phyloP scores from a whole-genome alignment of 768 basidiomycete genomes.

The Hirschioporus abietinus region DNA sequence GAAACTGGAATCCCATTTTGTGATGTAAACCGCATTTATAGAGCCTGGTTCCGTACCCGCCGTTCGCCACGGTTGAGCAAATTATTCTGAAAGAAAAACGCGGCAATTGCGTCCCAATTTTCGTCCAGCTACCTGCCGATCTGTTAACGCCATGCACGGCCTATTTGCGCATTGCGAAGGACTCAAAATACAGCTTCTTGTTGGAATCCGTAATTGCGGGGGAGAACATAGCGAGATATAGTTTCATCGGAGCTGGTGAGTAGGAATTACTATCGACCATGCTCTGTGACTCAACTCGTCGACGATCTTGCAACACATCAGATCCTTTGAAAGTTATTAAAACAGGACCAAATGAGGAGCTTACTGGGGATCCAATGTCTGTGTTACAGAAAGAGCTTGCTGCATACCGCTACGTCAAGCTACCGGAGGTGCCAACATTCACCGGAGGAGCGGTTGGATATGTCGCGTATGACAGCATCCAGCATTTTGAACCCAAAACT shows the following conservation, averaged over 20 bases:
- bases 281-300: neutral
- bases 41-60: constrained; percentile 66
- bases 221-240: constrained; percentile 89
- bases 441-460: constrained; percentile 98
- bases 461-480: constrained; percentile 94
- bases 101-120: constrained; percentile 93
- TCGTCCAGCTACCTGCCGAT: constrained; percentile 89
- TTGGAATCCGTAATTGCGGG: constrained; percentile 90
- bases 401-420: constrained; percentile 83
- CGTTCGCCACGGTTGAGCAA: constrained; percentile 69
- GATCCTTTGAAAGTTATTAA: constrained; percentile 92
- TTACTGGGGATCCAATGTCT: constrained; percentile 81
- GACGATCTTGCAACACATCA: constrained; percentile 23
- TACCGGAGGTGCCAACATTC: constrained; percentile 90
- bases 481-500: constrained; percentile 95
- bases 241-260: constrained; percentile 92
- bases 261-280: constrained; percentile 7
- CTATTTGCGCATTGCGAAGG: constrained; percentile 87
- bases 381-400: constrained; percentile 82
- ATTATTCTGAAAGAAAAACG: constrained; percentile 75
- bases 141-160: constrained; percentile 96
- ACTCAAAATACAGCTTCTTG: constrained; percentile 91
- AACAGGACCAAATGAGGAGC: constrained; percentile 79
- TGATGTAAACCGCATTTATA: constrained; percentile 21
- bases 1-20: neutral